These are phyloP conservation scores for Lepidium sativum DNA, from an alignment of 345 rosid species.

Conservation along the genomic window DNA sequence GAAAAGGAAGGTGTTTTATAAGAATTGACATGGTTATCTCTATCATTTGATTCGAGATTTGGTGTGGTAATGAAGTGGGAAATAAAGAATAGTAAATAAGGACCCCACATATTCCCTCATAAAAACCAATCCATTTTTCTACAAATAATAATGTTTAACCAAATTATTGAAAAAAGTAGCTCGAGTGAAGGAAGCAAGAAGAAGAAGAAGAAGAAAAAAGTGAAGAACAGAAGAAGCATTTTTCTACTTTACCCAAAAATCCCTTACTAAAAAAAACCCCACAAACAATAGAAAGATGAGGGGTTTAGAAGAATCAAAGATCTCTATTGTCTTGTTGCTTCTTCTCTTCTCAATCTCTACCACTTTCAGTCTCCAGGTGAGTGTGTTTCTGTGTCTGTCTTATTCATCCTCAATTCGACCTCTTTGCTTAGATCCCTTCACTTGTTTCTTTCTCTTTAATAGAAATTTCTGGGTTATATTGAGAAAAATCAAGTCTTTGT, in stretches of 20 bases:
- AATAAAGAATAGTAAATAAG: background rate
- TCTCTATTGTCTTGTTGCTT: slow-evolving; percentile 27
- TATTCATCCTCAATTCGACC: background rate
- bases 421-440: slow-evolving; percentile 26
- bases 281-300: slow-evolving; percentile 7
- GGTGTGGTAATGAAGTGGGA: slow-evolving; percentile 15
- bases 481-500: slow-evolving; percentile 18
- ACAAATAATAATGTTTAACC: slow-evolving; percentile 20
- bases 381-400: background rate
- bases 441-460: background rate
- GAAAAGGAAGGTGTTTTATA: background rate
- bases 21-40: background rate
- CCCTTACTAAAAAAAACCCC: slow-evolving; percentile 14
- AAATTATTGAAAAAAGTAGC: slow-evolving; percentile 26
- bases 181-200: background rate
- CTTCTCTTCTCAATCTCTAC: slow-evolving; percentile 27
- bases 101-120: slow-evolving; percentile 14
- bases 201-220: background rate
- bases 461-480: slow-evolving; percentile 7
- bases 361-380: slow-evolving; percentile 38
- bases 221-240: background rate
- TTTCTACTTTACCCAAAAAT: slow-evolving; percentile 18
- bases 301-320: slow-evolving; percentile 23
- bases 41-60: slow-evolving; percentile 5
- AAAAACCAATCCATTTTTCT: background rate